Evolutionary conservation across 768 basidiomycete species (phyloP).

Genomic region (Guyanaporus albipodus): DNA sequence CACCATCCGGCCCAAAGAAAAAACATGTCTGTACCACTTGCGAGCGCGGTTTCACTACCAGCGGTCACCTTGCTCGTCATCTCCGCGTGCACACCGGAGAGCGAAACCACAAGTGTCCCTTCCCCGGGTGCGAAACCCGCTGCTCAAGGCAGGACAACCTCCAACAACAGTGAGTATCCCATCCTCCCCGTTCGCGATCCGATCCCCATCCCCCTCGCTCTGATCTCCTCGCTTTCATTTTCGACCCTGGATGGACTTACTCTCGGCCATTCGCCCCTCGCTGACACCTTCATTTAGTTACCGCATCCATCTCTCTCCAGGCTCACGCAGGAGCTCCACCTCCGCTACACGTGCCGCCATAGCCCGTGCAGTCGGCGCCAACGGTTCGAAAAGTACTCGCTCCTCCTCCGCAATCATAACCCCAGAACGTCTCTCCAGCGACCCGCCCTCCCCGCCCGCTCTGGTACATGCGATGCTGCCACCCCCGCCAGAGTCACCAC

Average conservation of each 20-base stretch:
- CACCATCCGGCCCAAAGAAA: slow-evolving; percentile 23
- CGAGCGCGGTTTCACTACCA: slow-evolving; percentile 78
- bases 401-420: slow-evolving; percentile 22
- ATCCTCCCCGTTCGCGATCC: background rate
- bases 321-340: slow-evolving; percentile 63
- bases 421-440: slow-evolving; percentile 25
- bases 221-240: slow-evolving; percentile 3
- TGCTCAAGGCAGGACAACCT: slow-evolving; percentile 91
- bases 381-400: slow-evolving; percentile 23
- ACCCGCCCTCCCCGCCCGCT: slow-evolving; percentile 38
- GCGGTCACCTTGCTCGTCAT: slow-evolving; percentile 85
- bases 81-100: slow-evolving; percentile 90
- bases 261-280: slow-evolving; percentile 5
- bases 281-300: slow-evolving; percentile 44
- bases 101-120: slow-evolving; percentile 88
- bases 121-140: slow-evolving; percentile 90
- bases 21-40: slow-evolving; percentile 68
- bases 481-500: slow-evolving; percentile 54
- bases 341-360: slow-evolving; percentile 55
- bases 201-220: slow-evolving; percentile 1
- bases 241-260: slow-evolving; percentile 17
- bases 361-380: slow-evolving; percentile 37
- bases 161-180: slow-evolving; percentile 33
- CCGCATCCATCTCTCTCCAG: slow-evolving; percentile 77
- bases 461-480: slow-evolving; percentile 40